phyloP scores from a whole-genome alignment of 2,329 filamentous ascomycete genomes.

The Ophiostoma tasmaniense region DNA sequence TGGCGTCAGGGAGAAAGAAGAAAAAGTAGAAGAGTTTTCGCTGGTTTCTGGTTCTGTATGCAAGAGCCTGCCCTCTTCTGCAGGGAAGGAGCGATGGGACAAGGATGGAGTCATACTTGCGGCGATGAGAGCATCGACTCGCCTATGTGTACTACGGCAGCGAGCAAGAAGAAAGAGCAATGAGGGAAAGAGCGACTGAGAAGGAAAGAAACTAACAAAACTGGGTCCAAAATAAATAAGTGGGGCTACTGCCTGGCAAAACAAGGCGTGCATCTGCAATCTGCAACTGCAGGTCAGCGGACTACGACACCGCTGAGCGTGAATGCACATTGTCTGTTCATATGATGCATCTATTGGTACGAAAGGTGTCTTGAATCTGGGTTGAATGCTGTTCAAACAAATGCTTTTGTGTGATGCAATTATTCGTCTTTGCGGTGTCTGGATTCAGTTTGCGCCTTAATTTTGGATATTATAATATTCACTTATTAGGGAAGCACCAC shows the following conservation, averaged over 20 bases:
- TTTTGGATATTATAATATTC: not conserved
- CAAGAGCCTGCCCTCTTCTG: not conserved
- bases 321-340: not conserved
- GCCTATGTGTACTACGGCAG: not conserved
- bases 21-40: slow-evolving; percentile 2
- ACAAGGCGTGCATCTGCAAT: slow-evolving; percentile 5
- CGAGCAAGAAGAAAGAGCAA: not conserved
- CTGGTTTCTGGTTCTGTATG: not conserved
- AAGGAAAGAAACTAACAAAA: not conserved
- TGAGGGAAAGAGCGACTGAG: not conserved
- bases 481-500: not conserved
- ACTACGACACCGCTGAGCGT: not conserved
- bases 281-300: slow-evolving; percentile 3
- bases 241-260: not conserved
- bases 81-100: slow-evolving; percentile 2
- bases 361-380: not conserved
- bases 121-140: not conserved
- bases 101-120: not conserved
- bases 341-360: not conserved
- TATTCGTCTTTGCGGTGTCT: not conserved
- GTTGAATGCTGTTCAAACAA: not conserved
- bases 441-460: not conserved
- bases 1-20: not conserved
- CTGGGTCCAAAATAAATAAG: not conserved
- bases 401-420: too few relatives aligned